Percentiles rank a stretch among this genome's conserved stretches.
phyloP scores from a whole-genome alignment of 441 rosid genomes.

The Gossypium davidsonii region DNA sequence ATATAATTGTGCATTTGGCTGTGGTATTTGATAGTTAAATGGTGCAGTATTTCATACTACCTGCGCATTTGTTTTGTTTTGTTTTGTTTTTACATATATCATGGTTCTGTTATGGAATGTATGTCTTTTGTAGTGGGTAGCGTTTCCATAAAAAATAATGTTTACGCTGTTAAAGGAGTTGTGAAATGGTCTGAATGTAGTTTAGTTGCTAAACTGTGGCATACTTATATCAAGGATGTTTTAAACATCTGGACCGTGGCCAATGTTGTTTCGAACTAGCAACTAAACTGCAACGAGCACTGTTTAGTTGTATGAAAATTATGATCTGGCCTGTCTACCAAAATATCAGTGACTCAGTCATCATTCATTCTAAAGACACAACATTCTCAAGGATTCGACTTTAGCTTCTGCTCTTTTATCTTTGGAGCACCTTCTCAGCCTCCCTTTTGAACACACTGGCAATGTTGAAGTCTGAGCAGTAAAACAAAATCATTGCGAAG shows the following conservation, averaged over 20 bases:
- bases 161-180: no score
- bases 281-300: no score
- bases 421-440: constrained; percentile 76
- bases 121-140: background rate
- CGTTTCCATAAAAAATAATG: background rate
- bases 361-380: no score
- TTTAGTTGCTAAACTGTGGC: no score
- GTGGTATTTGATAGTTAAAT: background rate
- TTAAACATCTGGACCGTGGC: no score
- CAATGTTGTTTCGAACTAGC: no score
- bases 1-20: background rate
- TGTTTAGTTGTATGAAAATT: no score
- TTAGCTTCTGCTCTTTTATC: constrained; percentile 93
- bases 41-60: background rate
- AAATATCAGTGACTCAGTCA: no score
- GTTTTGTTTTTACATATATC: background rate
- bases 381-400: constrained; percentile 45
- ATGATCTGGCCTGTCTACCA: no score
- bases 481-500: constrained; percentile 12
- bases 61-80: background rate
- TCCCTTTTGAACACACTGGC: constrained; percentile 96
- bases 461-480: constrained; percentile 92
- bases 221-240: no score
- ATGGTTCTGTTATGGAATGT: background rate
- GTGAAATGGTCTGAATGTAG: no score